These are phyloP conservation scores for Zalaria obscura DNA, from an alignment of 2,329 filamentous ascomycete species.

Conservation along the genomic window DNA sequence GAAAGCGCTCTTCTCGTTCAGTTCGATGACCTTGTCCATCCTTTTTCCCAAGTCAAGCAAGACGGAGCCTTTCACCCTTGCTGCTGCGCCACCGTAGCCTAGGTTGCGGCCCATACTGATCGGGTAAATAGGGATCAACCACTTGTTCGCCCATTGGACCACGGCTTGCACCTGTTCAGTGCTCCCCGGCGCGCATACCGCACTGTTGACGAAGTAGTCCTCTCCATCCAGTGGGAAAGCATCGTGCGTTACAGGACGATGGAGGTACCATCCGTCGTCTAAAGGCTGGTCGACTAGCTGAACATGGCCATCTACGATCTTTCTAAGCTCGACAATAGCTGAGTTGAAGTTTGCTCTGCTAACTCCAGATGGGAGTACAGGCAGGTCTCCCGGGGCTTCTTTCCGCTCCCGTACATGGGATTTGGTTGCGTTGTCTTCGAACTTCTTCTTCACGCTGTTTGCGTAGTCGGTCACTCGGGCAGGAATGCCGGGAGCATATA, in stretches of 20 bases:
- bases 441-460: no score
- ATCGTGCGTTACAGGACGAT: not conserved
- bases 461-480: no score
- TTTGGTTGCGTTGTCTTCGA: no score
- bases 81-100: constrained; percentile 36
- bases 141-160: constrained; percentile 19
- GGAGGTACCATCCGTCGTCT: not conserved
- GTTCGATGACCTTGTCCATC: constrained; percentile 39
- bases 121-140: constrained; percentile 19
- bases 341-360: no score
- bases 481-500: no score
- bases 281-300: not conserved
- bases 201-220: constrained; percentile 30
- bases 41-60: constrained; percentile 28
- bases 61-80: constrained; percentile 29
- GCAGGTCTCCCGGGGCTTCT: no score
- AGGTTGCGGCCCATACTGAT: constrained; percentile 29
- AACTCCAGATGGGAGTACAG: no score
- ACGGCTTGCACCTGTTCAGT: constrained; percentile 18
- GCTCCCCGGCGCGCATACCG: constrained; percentile 24
- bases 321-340: no score
- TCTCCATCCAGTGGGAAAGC: constrained; percentile 20
- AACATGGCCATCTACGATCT: not conserved
- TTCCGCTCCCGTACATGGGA: no score
- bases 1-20: constrained; percentile 34